Evolutionary conservation across 1,284 basidiomycete species (phyloP).

Genomic region (Thecaphora thlaspeos): DNA sequence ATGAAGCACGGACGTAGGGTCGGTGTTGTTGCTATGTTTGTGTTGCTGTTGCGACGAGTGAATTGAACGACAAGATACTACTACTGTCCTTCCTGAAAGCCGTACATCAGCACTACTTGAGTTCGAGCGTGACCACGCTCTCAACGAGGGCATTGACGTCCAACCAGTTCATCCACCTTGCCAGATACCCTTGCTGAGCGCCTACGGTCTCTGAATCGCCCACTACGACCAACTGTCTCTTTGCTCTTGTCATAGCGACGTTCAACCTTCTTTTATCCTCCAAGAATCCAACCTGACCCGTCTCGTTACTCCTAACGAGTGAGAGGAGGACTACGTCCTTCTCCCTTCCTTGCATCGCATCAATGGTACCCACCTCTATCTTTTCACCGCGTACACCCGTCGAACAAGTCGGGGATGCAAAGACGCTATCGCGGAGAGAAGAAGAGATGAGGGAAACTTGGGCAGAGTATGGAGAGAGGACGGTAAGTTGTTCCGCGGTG

Average conservation of each 20-base stretch:
- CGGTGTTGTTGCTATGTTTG: too few species aligned
- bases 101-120: too few species aligned
- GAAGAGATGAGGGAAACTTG: slow-evolving; percentile 64
- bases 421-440: slow-evolving; percentile 62
- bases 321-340: slow-evolving; percentile 52
- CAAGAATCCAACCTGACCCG: slow-evolving; percentile 49
- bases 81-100: too few species aligned
- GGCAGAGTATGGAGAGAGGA: slow-evolving; percentile 77
- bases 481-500: slow-evolving; percentile 72
- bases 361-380: slow-evolving; percentile 51
- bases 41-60: too few species aligned
- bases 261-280: slow-evolving; percentile 50
- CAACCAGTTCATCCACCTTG: slow-evolving; percentile 81
- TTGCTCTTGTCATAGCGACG: slow-evolving; percentile 55
- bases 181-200: slow-evolving; percentile 18
- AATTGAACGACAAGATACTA: too few species aligned
- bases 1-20: slow-evolving; percentile 6
- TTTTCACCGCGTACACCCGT: slow-evolving; percentile 10
- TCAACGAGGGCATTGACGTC: slow-evolving; percentile 80
- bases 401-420: slow-evolving; percentile 2
- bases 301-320: slow-evolving; percentile 46
- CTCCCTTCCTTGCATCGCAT: slow-evolving; percentile 54
- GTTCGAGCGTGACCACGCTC: slow-evolving; percentile 21
- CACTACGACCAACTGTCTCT: slow-evolving; percentile 49
- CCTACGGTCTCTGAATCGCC: slow-evolving; percentile 49